Base-by-base conservation (phyloP, 345 rosid genomes). In the Melaleuca quinquenervia region DNA sequence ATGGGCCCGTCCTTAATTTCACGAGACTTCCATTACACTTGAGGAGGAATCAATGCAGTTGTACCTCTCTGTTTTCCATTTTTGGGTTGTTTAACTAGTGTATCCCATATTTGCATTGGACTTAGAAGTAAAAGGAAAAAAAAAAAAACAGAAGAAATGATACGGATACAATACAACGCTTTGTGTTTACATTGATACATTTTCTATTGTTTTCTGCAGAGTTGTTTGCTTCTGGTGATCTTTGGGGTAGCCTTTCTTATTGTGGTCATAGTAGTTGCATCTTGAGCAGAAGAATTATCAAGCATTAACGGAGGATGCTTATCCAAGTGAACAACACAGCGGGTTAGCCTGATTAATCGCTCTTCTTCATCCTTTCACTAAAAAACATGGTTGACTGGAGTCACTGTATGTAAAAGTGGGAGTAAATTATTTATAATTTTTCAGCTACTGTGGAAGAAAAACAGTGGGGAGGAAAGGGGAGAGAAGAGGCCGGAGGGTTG, bases 171-270 rank as follows among this genome's bases (percentile, higher is more conserved):
- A 16, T 85, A 21, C 86, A 22, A 44, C 24, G 54, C 54, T 56
- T 62, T 55, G n/a, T 53, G 45, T 24, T n/a, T 27, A 55, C n/a
- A 27, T 27, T 48, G 75, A 9, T 10, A 29, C 27, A 20, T 6
- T 74, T 11, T 3, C 12, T 74, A 44, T 82, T 82, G 21, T 83
- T 52, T 50, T 32, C 20, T 88, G 90, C 94, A 96, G 99, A 54
- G 91, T 70, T 96, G 99, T 88, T 92, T 96, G 94, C 95, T 96
- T 62, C 84, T 95, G 94, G 97, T 96, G 91, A 96, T 96, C 86
- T 94, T 95, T 16, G 97, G 97, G 84, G 92, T 95, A 11, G 93
- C 91, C 87, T 93, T 96, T 56, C 96, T 95, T 89, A 95, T 95
- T 11, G 94, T 96, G 88, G 88, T 95, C 78, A 87, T 95, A 89